A percentile compares a stretch with the other conserved stretches of the same genome.
Evolutionary conservation across 2,329 filamentous ascomycete species (phyloP).

Genomic region (Calonectria fujianensis): DNA sequence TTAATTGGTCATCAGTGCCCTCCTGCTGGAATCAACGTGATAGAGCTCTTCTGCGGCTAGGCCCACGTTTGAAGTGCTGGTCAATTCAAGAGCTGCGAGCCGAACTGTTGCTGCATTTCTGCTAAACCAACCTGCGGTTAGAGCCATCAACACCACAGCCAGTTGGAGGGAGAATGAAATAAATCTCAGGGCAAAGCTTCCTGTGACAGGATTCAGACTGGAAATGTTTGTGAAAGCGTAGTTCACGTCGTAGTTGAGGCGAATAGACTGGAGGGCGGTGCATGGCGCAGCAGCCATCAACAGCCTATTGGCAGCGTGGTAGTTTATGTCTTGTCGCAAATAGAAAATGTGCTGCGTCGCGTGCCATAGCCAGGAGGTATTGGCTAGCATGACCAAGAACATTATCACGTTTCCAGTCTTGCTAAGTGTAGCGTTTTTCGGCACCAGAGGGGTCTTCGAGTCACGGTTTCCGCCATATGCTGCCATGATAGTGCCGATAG

Average conservation of each 20-base stretch:
- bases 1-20: neutral
- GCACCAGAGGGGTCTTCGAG: neutral
- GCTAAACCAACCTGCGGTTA: slow-evolving; percentile 31
- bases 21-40: neutral
- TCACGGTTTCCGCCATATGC: slow-evolving; percentile 30
- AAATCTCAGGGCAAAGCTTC: slow-evolving; percentile 31
- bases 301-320: slow-evolving; percentile 5
- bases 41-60: neutral
- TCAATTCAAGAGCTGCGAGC: neutral
- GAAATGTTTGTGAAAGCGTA: slow-evolving; percentile 33
- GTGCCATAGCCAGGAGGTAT: slow-evolving; percentile 23
- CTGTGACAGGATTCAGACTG: slow-evolving; percentile 26
- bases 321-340: slow-evolving; percentile 23
- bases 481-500: slow-evolving; percentile 23
- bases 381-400: slow-evolving; percentile 28
- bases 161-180: slow-evolving; percentile 28
- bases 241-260: slow-evolving; percentile 27
- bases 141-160: neutral
- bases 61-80: neutral
- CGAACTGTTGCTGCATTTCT: slow-evolving; percentile 7
- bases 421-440: slow-evolving; percentile 14
- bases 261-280: slow-evolving; percentile 21
- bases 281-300: slow-evolving; percentile 15
- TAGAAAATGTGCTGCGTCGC: neutral
- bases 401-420: slow-evolving; percentile 25